Percentiles rank a stretch among this genome's conserved stretches.
Evolutionary conservation across 805 yeast species (phyloP).

Genomic region (Metschnikowia vanudenii): DNA sequence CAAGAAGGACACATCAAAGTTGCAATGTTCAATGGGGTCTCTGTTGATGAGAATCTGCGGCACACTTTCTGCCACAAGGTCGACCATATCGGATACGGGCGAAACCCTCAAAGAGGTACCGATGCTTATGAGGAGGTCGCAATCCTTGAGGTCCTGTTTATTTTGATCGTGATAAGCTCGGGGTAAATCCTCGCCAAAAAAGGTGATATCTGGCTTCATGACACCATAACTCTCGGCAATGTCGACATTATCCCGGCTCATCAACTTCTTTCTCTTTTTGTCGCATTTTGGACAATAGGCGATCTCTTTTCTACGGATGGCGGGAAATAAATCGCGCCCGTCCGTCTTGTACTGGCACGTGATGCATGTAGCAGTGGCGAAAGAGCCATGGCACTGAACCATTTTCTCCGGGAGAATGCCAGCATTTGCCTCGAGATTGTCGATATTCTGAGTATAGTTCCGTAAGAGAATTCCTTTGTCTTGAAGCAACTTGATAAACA

Average conservation of each 20-base stretch:
- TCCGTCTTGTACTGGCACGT: conserved; percentile 67
- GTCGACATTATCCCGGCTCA: conserved; percentile 29
- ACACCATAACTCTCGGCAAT: conserved; percentile 65
- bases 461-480: conserved; percentile 75
- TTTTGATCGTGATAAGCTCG: conserved; percentile 59
- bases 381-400: conserved; percentile 92
- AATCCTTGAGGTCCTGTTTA: conserved; percentile 56
- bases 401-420: conserved; percentile 66
- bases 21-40: conserved; percentile 71
- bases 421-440: conserved; percentile 78
- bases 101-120: conserved; percentile 93
- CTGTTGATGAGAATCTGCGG: conserved; percentile 82
- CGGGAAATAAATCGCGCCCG: conserved; percentile 63
- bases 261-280: conserved; percentile 36
- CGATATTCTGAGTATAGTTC: conserved; percentile 90
- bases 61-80: conserved; percentile 62
- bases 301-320: conserved; percentile 56
- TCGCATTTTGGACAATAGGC: conserved; percentile 73
- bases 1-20: conserved; percentile 72
- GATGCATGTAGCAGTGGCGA: conserved; percentile 81
- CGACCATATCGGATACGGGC: conserved; percentile 87
- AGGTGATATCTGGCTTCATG: conserved; percentile 89
- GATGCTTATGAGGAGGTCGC: conserved; percentile 79
- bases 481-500: conserved; percentile 69
- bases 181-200: conserved; percentile 86